Evolutionary conservation across 495 filamentous ascomycete species (phyloP), one percentile per base, ranked within the genome.

Genomic region (Daldinia grandis): DNA sequence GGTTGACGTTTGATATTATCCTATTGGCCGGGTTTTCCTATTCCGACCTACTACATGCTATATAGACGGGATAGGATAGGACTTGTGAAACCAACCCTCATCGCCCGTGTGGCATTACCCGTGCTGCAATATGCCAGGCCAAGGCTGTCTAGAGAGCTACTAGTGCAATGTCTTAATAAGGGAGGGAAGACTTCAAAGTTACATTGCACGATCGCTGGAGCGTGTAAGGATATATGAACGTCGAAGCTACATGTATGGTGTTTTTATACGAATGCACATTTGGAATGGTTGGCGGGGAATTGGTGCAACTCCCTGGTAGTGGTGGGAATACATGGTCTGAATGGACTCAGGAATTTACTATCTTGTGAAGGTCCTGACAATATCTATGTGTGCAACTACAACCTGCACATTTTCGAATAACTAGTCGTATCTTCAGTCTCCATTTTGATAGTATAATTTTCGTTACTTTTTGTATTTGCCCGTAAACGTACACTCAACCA

Each of bases 21-120:
- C 38, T 38, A 71, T 71, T 72, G 69, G 69, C 55, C 31, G 4
- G 53, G 40, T 51, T 21, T 67, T 47, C 57, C 44, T 57, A 62
- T 62, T 58, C 27, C 49, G 19, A 4, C 49, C 8, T 40, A 40
- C 33, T 35, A 35, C 33, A 35, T 35, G 33, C 33, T 35, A 35
- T 35, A 35, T 35, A n/a, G n/a, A n/a, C n/a, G n/a, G n/a, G n/a
- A n/a, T n/a, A n/a, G n/a, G n/a, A n/a, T n/a, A 35, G 33, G 33
- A 35, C 19, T 47, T 47, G 42, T 47, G 42, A 47, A 47, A 47
- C 42, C 28, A 47, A 4, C 42, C 42, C 42, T 47, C 42, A 21
- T 47, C 38, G 38, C 38, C 10, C 42, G 42, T 47, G 42, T 47
- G 24, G 42, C 17, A 47, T 47, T 47, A 24, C 19, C 42, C 33